phyloP scores from a whole-genome alignment of 1,139 yeast genomes.

The Yamadazyma diddensiae region DNA sequence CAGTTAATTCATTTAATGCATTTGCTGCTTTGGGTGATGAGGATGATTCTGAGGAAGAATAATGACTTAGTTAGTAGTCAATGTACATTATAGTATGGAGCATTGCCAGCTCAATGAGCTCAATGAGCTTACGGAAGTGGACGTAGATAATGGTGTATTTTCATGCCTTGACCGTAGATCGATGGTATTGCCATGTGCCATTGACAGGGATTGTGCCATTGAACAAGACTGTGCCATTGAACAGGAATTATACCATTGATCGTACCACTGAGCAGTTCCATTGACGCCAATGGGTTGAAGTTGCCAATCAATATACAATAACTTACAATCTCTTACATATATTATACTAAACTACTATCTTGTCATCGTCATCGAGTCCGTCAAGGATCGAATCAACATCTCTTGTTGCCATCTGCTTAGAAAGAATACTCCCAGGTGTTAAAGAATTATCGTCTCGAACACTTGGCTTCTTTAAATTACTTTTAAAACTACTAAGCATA shows the following conservation, averaged over 20 bases:
- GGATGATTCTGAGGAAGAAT: slow-evolving; percentile 26
- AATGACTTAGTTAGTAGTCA: no score
- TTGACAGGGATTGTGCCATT: no score
- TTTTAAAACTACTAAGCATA: slow-evolving; percentile 17
- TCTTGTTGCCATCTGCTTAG: slow-evolving; percentile 30
- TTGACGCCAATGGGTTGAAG: no score
- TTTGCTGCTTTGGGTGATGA: slow-evolving; percentile 74
- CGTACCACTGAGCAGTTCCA: no score
- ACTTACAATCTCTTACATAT: not conserved
- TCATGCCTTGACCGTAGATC: no score
- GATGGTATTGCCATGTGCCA: no score
- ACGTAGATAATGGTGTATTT: no score
- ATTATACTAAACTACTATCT: slow-evolving; percentile 18
- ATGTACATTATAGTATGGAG: slow-evolving; percentile 5
- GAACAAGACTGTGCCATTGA: no score
- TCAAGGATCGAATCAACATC: slow-evolving; percentile 38
- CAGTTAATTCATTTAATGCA: slow-evolving; percentile 66
- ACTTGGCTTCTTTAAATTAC: slow-evolving; percentile 11
- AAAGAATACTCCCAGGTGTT: slow-evolving; percentile 30
- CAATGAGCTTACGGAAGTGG: no score
- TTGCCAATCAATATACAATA: slow-evolving; percentile 1
- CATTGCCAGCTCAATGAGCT: no score
- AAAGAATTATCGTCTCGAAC: slow-evolving; percentile 8
- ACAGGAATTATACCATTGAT: no score
- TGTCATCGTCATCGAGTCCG: slow-evolving; percentile 35